A percentile compares a stretch with the other conserved stretches of the same genome.
Evolutionary conservation across 768 basidiomycete species (phyloP).

Genomic region (Tubosaeta brunneosetosa): DNA sequence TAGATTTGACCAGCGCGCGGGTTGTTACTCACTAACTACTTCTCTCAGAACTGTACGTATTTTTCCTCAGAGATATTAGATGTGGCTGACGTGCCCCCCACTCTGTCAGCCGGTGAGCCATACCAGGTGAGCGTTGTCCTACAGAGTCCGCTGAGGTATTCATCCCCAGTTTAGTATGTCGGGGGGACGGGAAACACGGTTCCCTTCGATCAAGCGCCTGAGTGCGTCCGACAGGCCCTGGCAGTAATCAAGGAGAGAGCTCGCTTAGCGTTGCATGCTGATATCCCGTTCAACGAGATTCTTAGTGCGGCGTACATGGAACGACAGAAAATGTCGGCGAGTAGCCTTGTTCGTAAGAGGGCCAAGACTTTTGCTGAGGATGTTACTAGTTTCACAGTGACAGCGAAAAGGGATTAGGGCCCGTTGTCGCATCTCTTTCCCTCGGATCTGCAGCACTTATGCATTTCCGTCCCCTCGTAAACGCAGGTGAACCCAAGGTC

Average conservation of each 20-base stretch:
- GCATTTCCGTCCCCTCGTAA: constrained; percentile 61
- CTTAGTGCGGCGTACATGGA: constrained; percentile 84
- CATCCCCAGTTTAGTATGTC: constrained; percentile 53
- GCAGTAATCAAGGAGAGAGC: constrained; percentile 56
- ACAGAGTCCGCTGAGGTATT: constrained; percentile 1
- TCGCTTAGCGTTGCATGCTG: constrained; percentile 37
- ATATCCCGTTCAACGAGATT: constrained; percentile 65
- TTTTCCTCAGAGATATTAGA: not conserved
- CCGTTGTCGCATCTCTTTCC: constrained; percentile 69
- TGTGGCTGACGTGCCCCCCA: not conserved
- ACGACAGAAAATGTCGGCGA: constrained; percentile 76
- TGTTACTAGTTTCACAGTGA: constrained; percentile 70
- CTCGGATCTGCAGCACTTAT: constrained; percentile 74
- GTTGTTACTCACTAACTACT: constrained; percentile 69
- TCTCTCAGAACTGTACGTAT: constrained; percentile 75
- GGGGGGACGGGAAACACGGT: constrained; percentile 72
- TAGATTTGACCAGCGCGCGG: constrained; percentile 52
- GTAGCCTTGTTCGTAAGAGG: constrained; percentile 11
- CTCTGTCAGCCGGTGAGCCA: constrained; percentile 64
- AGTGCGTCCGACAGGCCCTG: constrained; percentile 55
- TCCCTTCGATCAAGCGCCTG: constrained; percentile 54
- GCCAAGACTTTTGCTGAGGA: constrained; percentile 1
- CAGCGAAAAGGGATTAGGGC: constrained; percentile 67
- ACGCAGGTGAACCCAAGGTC: constrained; percentile 30
- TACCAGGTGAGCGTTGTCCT: constrained; percentile 51